phyloP scores from a whole-genome alignment of 805 yeast species.

The Metschnikowia similis region DNA sequence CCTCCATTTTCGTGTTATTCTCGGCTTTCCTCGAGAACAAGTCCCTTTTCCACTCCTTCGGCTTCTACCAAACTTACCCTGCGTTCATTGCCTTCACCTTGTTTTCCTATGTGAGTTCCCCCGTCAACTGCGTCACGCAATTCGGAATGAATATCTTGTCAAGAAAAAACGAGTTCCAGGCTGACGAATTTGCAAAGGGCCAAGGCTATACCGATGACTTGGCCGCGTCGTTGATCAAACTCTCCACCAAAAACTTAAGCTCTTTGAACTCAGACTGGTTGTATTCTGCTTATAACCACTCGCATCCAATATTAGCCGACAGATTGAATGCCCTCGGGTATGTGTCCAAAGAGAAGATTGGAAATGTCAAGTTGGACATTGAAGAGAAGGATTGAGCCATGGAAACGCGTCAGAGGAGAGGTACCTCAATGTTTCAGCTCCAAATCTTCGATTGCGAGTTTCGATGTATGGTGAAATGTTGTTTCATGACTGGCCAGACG shows the following conservation, averaged over 20 bases:
- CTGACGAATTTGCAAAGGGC: slow-evolving; percentile 79
- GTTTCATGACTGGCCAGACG: neutral
- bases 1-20: slow-evolving; percentile 66
- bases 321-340: slow-evolving; percentile 73
- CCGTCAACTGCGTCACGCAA: slow-evolving; percentile 65
- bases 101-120: slow-evolving; percentile 73
- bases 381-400: slow-evolving; percentile 1
- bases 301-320: slow-evolving; percentile 91
- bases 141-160: slow-evolving; percentile 67
- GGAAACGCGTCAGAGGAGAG: neutral
- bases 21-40: slow-evolving; percentile 75
- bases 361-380: slow-evolving; percentile 18
- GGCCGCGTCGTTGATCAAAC: slow-evolving; percentile 64
- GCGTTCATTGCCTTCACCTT: slow-evolving; percentile 75
- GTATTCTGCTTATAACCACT: slow-evolving; percentile 81
- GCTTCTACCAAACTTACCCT: slow-evolving; percentile 64
- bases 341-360: slow-evolving; percentile 36
- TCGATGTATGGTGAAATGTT: no score
- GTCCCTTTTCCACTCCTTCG: slow-evolving; percentile 75
- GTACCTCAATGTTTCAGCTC: neutral
- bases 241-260: slow-evolving; percentile 77
- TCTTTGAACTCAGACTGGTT: slow-evolving; percentile 88
- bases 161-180: slow-evolving; percentile 89
- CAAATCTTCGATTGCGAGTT: neutral
- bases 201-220: slow-evolving; percentile 69